Evolutionary conservation across 352 stramenopile species (phyloP), one percentile per base, ranked within the genome.

Genomic region (Blastocystis sp.): DNA sequence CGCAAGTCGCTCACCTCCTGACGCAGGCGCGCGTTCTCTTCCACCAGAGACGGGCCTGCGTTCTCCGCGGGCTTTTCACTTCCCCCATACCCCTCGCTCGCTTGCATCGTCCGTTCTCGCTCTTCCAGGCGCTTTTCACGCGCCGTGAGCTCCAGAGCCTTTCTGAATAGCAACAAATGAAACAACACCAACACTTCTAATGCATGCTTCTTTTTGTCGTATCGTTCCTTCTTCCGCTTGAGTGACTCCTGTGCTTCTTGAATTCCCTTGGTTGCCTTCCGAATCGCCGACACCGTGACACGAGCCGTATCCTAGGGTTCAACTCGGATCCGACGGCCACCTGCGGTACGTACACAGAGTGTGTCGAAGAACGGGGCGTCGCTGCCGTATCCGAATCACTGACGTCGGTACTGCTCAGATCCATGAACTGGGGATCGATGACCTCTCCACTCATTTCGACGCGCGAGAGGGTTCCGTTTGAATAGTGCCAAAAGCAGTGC

Each of bases 131-230:
- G 24, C 40, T 40, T 78, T 40, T 78, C 67, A 18, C 67, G 40
- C 16, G 56, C 67, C 38, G 46, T 34, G 16, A 78, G 6, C n/a
- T 78, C 67, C 42, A 78, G 27, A n/a, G 46, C 46, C 24, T 24
- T 27, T 78, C 67, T 78, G 36, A 16, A 46, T 21, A 44, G 27
- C 18, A 78, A 29, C 32, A 27, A 27, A 4, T 7, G 0, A 0
- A 24, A 38, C 7, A 29, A 56, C 16, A 38, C 27, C 16, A 14
- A 78, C 67, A 34, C 11, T 59, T 78, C 67, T 40, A 78, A 78
- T n/a, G 46, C 42, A 18, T 27, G 27, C 21, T 78, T 78, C 67
- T 78, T 78, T 78, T 78, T 57, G 24, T 78, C 67, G 38, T 78
- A 78, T 24, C 67, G 67, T 21, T 78, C 11, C 24, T 78, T 78